These are phyloP conservation scores for Hebeloma cylindrosporum DNA, from an alignment of 768 basidiomycete species.

Conservation along the genomic window DNA sequence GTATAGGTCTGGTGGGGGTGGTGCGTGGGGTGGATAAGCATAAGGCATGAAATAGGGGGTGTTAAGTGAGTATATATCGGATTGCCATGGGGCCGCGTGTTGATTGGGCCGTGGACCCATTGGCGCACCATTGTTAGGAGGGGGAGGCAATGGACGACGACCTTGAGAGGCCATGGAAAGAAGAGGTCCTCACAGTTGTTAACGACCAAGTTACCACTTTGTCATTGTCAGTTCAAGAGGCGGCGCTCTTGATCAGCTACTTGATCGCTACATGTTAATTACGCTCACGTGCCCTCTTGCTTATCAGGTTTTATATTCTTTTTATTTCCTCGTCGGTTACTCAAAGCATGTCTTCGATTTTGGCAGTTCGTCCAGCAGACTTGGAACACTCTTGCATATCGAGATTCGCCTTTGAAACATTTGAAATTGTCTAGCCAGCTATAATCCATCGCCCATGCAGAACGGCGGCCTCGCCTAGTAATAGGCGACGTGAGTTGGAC, in stretches of 20 bases:
- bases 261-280: slow-evolving; percentile 8
- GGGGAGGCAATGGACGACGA: slow-evolving; percentile 31
- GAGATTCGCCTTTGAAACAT: too few relatives aligned
- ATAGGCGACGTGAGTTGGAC: too few relatives aligned
- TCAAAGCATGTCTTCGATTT: too few relatives aligned
- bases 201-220: slow-evolving; percentile 12
- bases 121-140: slow-evolving; percentile 24
- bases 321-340: too few relatives aligned
- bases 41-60: slow-evolving; percentile 41
- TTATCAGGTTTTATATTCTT: too few relatives aligned
- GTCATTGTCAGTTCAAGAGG: slow-evolving; percentile 15
- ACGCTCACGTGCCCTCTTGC: too few relatives aligned
- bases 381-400: too few relatives aligned
- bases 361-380: too few relatives aligned
- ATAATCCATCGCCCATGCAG: too few relatives aligned
- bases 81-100: slow-evolving; percentile 23
- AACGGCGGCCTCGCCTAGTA: too few relatives aligned
- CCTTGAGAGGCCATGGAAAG: slow-evolving; percentile 18
- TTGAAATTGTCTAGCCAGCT: too few relatives aligned
- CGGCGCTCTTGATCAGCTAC: slow-evolving; percentile 1
- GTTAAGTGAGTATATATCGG: slow-evolving; percentile 29
- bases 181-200: slow-evolving; percentile 3
- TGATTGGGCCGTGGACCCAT: slow-evolving; percentile 30
- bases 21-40: slow-evolving; percentile 41
- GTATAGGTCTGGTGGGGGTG: slow-evolving; percentile 36